Base-by-base conservation (phyloP, 768 basidiomycete genomes). In the Basidioascus undulatus region DNA sequence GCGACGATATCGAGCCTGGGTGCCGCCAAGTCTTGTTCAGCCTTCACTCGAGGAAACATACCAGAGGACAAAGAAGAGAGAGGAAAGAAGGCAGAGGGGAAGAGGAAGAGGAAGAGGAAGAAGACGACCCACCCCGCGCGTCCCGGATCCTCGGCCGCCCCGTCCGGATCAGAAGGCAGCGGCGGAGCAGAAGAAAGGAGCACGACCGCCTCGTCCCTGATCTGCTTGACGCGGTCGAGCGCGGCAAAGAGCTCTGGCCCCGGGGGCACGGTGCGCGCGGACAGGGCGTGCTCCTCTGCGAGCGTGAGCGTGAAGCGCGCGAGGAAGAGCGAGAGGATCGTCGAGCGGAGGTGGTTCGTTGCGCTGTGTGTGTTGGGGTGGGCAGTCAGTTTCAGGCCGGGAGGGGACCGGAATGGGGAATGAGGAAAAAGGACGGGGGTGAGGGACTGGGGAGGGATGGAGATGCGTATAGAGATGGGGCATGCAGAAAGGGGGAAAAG, bases 1-100 rank as follows among this genome's bases (percentile, higher is more conserved):
- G 75, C 62, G 72, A 94, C 82, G 44, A 94, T 82, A 52, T 94
- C 89, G 34, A 81, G 59, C 3, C 87, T 92, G 47, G 21, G 26
- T n/a, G n/a, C n/a, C n/a, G n/a, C n/a, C n/a, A n/a, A n/a, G n/a
- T n/a, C n/a, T n/a, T n/a, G n/a, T n/a, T n/a, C n/a, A n/a, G n/a
- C n/a, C n/a, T n/a, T n/a, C n/a, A n/a, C n/a, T n/a, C n/a, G n/a
- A n/a, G n/a, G n/a, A n/a, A n/a, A n/a, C n/a, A n/a, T n/a, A n/a
- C n/a, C n/a, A n/a, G n/a, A n/a, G n/a, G n/a, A n/a, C 19, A 15
- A 18, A 1, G 0, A 5, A 3, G 33, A 26, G 4, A 12, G 7
- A 2, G 26, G 23, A 33, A 32, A 12, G 8, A 32, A 25, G 27
- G 23, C 23, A 30, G 15, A 30, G 10, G 10, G 15, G 28, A 30